phyloP scores from a whole-genome alignment of 495 filamentous ascomycete genomes.

The Amphirosellinia nigrospora region DNA sequence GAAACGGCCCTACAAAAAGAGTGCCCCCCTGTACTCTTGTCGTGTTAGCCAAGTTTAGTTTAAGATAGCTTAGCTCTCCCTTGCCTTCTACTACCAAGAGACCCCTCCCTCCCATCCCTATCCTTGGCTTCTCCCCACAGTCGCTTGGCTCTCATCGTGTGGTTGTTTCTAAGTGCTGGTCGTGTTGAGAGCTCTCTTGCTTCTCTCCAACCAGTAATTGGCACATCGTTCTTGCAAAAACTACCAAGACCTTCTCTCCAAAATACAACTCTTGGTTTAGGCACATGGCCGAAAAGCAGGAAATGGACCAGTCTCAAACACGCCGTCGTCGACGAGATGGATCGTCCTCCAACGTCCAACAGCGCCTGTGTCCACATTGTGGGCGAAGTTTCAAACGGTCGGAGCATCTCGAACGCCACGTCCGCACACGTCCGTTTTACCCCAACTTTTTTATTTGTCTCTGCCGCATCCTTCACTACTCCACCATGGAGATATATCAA shows the following conservation, averaged over 20 bases:
- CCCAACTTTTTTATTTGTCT: slow-evolving; percentile 39
- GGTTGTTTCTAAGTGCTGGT: slow-evolving; percentile 18
- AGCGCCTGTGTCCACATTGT: slow-evolving; percentile 42
- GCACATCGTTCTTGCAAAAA: slow-evolving; percentile 9
- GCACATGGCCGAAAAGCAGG: slow-evolving; percentile 40
- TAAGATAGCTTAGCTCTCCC: slow-evolving; percentile 31
- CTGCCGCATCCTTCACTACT: slow-evolving; percentile 24
- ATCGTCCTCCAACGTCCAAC: slow-evolving; percentile 37
- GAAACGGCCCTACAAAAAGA: slow-evolving; percentile 29
- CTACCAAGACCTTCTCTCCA: slow-evolving; percentile 18
- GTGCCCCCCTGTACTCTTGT: slow-evolving; percentile 27
- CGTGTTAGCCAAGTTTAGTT: slow-evolving; percentile 29
- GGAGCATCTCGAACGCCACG: slow-evolving; percentile 61
- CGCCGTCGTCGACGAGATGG: slow-evolving; percentile 44
- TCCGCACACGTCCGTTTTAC: slow-evolving; percentile 57
- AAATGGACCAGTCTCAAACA: slow-evolving; percentile 43
- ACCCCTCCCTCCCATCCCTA: slow-evolving; percentile 19
- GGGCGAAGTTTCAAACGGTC: slow-evolving; percentile 45
- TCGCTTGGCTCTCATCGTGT: slow-evolving; percentile 25
- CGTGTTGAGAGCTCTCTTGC: slow-evolving; percentile 17
- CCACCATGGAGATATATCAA: slow-evolving; percentile 18
- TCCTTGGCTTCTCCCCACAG: slow-evolving; percentile 26
- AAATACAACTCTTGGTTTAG: slow-evolving; percentile 21
- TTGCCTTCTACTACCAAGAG: slow-evolving; percentile 24
- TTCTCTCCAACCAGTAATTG: slow-evolving; percentile 15